Evolutionary conservation across 208 protist species (phyloP), one percentile per base, ranked within the genome.

Genomic region (Angomonas deanei): DNA sequence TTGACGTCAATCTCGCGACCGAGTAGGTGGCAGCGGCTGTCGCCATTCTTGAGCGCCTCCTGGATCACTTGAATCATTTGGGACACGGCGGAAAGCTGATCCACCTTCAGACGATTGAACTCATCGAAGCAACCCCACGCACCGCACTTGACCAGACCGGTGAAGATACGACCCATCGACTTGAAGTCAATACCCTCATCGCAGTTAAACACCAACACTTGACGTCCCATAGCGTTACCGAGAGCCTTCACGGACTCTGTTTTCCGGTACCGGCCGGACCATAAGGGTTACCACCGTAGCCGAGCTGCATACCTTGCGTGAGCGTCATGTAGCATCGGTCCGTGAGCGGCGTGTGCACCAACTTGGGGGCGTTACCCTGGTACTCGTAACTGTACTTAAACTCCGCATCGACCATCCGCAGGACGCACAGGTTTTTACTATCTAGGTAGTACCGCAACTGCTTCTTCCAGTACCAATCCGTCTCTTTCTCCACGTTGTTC

Each of bases 71-170:
- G 98, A 78, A 99, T 99, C 93, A 99, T 98, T 76, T 99, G 96
- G 27, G 97, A 99, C 13, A 99, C 84, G 5, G 97, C 98, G 0
- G 97, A 99, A 13, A 99, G 82, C 72, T 98, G 97, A 70, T 99
- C 97, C 55, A 98, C 92, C 74, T 99, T 98, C 27, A 99, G 82
- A 26, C 98, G 91, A 76, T 99, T 99, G 88, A 99, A 99, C 84
- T 99, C 98, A 80, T 99, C 98, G 74, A 99, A 99, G 84, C 98
- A 99, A 23, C 97, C 97, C 97, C 98, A 99, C 38, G 97, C 97
- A 8, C 98, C 98, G 66, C 97, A 98, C 76, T 98, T 98, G 38
- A 99, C 97, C n/a, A 99, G 82, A 6, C 98, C 98, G 26, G 93
- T 97, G 82, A 99, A 99, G 72, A 99, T 99, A 62, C 98, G 83